Base-by-base conservation (phyloP, 1,139 yeast genomes). In the Pichia sp. region DNA sequence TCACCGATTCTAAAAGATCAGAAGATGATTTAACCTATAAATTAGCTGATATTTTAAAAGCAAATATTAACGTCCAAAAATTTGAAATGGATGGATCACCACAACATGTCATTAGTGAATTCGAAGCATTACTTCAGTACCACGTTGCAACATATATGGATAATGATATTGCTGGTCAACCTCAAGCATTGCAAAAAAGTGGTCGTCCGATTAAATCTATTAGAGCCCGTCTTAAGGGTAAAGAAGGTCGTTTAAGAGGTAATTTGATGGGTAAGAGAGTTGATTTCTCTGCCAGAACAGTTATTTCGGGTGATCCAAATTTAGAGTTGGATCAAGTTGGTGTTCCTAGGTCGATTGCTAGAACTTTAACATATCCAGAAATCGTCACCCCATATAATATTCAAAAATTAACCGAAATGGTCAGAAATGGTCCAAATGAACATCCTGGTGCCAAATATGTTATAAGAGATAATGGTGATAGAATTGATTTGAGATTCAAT, bases 121-220 rank as follows among this genome's bases (percentile, higher is more conserved):
- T 94, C 61, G 98, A 94, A 64, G 86, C 96, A 37, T 76, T 94
- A 57, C 73, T 94, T 50, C 99, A 94, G 63, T 94, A 89, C 66
- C 98, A 92, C 61, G 97, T 94, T 41, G 98, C 99, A n/a, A 92
- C 99, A 1, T 92, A 92, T 65, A 92, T 92, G 99, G 98, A 92
- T 69, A 92, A 92, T 63, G 98, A 92, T 70, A 92, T 92, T 68
- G 98, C 98, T n/a, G 98, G 99, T 52, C 98, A 92, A 68, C 99
- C 98, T 0, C 98, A 92, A 66, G 98, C 99, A 35, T 76, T 92
- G 53, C 99, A 94, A 64, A 94, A 94, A 67, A 87, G 97, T 42
- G 99, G 98, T 47, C 86, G 98, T 69, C 98, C 99, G 8, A 95
- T 94, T 53, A 94, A 92, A 66, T 87, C 97, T 39, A 94, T 94